phyloP scores from a whole-genome alignment of 2,329 filamentous ascomycete genomes.

The Stemphylium lycopersici region DNA sequence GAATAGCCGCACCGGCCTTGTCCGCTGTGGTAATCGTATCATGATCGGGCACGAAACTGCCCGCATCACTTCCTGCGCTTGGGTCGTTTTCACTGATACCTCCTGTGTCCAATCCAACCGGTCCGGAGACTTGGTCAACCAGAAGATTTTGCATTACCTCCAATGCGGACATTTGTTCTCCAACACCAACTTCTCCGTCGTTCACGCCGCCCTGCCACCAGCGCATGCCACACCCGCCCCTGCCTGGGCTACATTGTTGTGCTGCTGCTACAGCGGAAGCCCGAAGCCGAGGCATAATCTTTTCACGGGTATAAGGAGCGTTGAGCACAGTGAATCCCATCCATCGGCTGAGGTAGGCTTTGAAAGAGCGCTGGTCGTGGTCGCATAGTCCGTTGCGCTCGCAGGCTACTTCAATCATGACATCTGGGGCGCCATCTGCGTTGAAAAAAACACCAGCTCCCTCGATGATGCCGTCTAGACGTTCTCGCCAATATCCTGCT shows the following conservation, averaged over 20 bases:
- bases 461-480: conserved; percentile 41
- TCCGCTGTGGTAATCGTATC: conserved; percentile 62
- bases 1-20: conserved; percentile 69
- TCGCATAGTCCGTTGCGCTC: conserved; percentile 53
- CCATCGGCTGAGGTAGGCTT: conserved; percentile 51
- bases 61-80: conserved; percentile 41
- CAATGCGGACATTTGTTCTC: conserved; percentile 65
- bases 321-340: conserved; percentile 49
- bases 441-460: conserved; percentile 51
- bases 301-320: conserved; percentile 41
- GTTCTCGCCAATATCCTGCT: conserved; percentile 28
- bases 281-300: conserved; percentile 58
- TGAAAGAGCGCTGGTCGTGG: conserved; percentile 54
- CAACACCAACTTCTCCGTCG: conserved; percentile 59
- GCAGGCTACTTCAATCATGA: conserved; percentile 57
- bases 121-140: conserved; percentile 34
- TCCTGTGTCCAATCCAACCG: conserved; percentile 58
- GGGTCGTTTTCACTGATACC: conserved; percentile 58
- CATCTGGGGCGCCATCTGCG: conserved; percentile 49
- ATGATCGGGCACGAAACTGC: conserved; percentile 30
- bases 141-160: conserved; percentile 60
- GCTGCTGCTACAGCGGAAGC: conserved; percentile 63
- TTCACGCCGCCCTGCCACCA: conserved; percentile 51
- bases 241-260: conserved; percentile 58
- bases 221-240: conserved; percentile 53